A percentile compares a stretch with the other conserved stretches of the same genome.
Conservation (phyloP, 2,329 filamentous ascomycete species). For the Chrysosphaeria jannelii region DNA sequence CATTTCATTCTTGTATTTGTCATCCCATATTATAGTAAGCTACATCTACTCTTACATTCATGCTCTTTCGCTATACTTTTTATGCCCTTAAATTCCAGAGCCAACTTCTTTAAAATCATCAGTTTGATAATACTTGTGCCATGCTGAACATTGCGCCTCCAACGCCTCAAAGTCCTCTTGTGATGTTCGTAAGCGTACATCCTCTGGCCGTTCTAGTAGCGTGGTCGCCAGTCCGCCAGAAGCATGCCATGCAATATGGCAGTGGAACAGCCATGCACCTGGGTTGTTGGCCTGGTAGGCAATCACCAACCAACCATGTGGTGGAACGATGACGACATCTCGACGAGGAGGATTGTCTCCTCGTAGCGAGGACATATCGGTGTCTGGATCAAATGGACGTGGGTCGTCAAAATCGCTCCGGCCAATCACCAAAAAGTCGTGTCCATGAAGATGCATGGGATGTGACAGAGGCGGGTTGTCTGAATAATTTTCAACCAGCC, state of each 20-base stretch:
- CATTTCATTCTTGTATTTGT: too few relatives aligned
- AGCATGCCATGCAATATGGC: slow-evolving; percentile 18
- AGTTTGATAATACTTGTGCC: slow-evolving; percentile 4
- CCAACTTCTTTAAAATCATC: too few relatives aligned
- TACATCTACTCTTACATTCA: too few relatives aligned
- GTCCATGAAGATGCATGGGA: slow-evolving; percentile 6
- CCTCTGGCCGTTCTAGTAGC: slow-evolving; percentile 11
- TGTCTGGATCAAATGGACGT: slow-evolving; percentile 2
- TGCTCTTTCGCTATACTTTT: too few relatives aligned
- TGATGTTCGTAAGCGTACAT: slow-evolving; percentile 2
- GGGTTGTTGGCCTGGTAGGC: slow-evolving; percentile 18
- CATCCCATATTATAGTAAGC: too few relatives aligned
- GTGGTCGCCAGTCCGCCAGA: slow-evolving; percentile 16
- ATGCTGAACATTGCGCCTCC: slow-evolving; percentile 3
- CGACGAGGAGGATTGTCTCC: slow-evolving; percentile 13
- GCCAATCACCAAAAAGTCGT: slow-evolving; percentile 7
- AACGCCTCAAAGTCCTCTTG: slow-evolving; percentile 2
- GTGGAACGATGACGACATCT: slow-evolving; percentile 14
- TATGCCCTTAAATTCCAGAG: too few relatives aligned
- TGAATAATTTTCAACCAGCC: slow-evolving; percentile 4
- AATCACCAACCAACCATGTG: slow-evolving; percentile 13
- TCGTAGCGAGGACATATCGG: slow-evolving; percentile 6
- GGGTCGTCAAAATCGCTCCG: slow-evolving; percentile 3
- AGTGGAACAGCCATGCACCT: slow-evolving; percentile 15
- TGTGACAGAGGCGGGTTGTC: slow-evolving; percentile 3